Conservation (phyloP, 192 early-diverging fungal genomes). For the Gryganskiella cystojenkinii region DNA sequence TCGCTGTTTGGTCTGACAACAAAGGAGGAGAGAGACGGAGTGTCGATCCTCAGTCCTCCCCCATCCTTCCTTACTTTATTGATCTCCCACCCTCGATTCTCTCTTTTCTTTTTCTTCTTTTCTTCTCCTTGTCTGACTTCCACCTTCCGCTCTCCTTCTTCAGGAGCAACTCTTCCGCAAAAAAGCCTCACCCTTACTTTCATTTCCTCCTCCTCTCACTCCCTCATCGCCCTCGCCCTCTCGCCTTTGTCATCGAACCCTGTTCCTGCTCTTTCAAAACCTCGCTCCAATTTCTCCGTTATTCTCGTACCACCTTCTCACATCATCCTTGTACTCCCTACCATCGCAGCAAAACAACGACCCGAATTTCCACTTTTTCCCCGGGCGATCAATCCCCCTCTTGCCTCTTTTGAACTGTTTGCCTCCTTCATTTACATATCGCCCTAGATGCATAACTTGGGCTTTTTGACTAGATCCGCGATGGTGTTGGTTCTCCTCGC, state of each 20-base stretch:
- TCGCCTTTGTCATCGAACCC: not conserved
- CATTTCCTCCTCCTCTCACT: not conserved
- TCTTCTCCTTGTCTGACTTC: not conserved
- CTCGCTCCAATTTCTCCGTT: conserved; percentile 1
- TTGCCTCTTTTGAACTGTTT: too few relatives aligned
- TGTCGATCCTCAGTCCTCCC: too few relatives aligned
- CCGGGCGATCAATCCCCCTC: too few relatives aligned
- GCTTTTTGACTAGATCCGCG: not conserved
- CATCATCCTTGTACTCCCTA: too few relatives aligned
- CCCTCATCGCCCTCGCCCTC: not conserved
- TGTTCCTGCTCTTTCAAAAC: not conserved
- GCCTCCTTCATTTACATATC: not conserved
- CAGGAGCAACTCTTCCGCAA: not conserved
- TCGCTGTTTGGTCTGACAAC: too few relatives aligned
- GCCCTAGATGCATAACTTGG: not conserved
- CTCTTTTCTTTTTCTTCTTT: not conserved
- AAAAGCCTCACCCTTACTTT: conserved; percentile 1
- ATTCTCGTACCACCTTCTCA: conserved; percentile 1
- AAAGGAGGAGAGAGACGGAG: too few relatives aligned
- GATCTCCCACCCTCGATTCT: not conserved
- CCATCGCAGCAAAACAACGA: too few relatives aligned
- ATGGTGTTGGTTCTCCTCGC: conserved; percentile 8
- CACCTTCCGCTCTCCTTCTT: not conserved
- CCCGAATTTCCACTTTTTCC: too few relatives aligned
- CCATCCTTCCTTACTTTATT: too few relatives aligned